Evolutionary conservation across 306 rosid species (phyloP), one percentile per base, ranked within the genome.

Genomic region (Lablab purpureus): DNA sequence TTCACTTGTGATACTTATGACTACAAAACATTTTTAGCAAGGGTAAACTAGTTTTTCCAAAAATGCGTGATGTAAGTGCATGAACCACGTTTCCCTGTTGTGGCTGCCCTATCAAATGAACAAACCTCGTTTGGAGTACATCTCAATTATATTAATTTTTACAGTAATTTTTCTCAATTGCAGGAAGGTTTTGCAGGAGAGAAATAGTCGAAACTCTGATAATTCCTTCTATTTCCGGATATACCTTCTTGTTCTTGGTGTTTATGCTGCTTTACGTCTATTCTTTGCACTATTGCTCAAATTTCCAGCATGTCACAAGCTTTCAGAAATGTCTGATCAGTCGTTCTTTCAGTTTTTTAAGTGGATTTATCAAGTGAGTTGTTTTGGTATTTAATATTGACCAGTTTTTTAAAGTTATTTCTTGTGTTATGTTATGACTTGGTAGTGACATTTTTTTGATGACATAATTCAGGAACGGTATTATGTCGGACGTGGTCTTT

Each of bases 171-270:
- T 84, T 62, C 41, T 69, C 66, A 68, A 60, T 80, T 88, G 85
- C 94, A 95, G 99, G 97, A 95, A 93, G 87, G 93, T 95, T 85
- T 86, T 95, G 84, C 91, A 88, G 51, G 99, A 95, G 85, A 95
- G 93, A 87, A 84, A 88, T 80, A 72, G 36, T 75, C 83, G 4
- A 13, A 91, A 74, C 79, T 60, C 92, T 17, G 89, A 91, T 65
- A 80, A 89, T 84, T 87, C 97, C 67, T 88, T 92, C 59, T 95
- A 95, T 89, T 95, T 95, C 80, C 91, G 97, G 79, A 92, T 95
- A 85, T 95, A 95, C 86, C 84, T 91, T 81, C 78, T 95, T 69
- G 94, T 91, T n/a, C 85, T 95, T 76, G 97, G 96, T 40, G 85
- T 92, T 71, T 95, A 95, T 88, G 94, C 96, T 9, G 93, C 71